A percentile compares a stretch with the other conserved stretches of the same genome.
Evolutionary conservation across 2,329 filamentous ascomycete genomes (phyloP).

Genomic region (Verticillium zaregamsianum): DNA sequence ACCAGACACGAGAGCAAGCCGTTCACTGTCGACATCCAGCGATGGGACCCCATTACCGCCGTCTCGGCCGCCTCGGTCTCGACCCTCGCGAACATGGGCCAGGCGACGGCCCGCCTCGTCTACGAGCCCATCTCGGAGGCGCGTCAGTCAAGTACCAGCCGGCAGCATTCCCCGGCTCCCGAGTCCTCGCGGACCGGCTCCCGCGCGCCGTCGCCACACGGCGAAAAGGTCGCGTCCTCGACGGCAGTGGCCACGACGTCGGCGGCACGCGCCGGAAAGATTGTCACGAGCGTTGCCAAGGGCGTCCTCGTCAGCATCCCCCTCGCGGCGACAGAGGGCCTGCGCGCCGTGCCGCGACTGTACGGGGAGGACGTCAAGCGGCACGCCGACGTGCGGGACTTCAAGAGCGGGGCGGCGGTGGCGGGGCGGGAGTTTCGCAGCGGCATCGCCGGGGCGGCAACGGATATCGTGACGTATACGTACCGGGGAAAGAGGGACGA

Average conservation of each 20-base stretch:
- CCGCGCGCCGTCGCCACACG: background rate
- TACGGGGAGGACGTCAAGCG: constrained; percentile 12
- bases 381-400: constrained; percentile 8
- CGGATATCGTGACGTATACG: constrained; percentile 11
- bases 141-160: background rate
- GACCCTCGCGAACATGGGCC: constrained; percentile 8
- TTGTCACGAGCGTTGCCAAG: background rate
- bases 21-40: constrained; percentile 9
- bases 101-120: constrained; percentile 8
- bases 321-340: constrained; percentile 12
- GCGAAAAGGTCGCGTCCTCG: background rate
- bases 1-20: constrained; percentile 4
- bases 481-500: constrained; percentile 11
- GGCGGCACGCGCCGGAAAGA: background rate
- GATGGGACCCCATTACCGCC: constrained; percentile 13
- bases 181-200: constrained; percentile 1
- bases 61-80: constrained; percentile 11
- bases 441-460: constrained; percentile 10
- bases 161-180: background rate
- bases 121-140: constrained; percentile 2
- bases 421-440: constrained; percentile 11
- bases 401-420: constrained; percentile 12
- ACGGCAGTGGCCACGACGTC: background rate
- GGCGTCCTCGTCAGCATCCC: constrained; percentile 11
- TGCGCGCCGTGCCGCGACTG: constrained; percentile 13